phyloP scores from a whole-genome alignment of 306 rosid species.

The Hippophae tibetana region DNA sequence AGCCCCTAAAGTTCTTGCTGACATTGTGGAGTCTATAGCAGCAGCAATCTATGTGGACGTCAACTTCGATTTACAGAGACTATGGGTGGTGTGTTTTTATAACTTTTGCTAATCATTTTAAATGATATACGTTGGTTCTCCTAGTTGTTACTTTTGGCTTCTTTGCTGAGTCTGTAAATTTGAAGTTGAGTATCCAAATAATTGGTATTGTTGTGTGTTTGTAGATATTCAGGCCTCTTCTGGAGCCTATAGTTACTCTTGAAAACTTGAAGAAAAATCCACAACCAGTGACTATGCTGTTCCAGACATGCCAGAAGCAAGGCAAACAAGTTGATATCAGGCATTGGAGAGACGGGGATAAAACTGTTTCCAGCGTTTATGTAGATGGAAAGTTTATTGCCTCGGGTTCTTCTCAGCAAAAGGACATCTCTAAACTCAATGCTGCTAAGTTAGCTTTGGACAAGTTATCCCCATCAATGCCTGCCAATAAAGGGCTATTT shows the following conservation, averaged over 20 bases:
- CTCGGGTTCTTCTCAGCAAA: slow-evolving; percentile 49
- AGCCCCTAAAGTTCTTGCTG: slow-evolving; percentile 90
- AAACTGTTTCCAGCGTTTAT: slow-evolving; percentile 34
- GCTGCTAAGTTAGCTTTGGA: slow-evolving; percentile 59
- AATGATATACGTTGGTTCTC: neutral
- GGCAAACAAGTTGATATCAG: slow-evolving; percentile 46
- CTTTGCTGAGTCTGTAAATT: neutral
- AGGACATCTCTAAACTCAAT: slow-evolving; percentile 47
- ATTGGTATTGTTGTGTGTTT: neutral
- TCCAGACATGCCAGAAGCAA: slow-evolving; percentile 51
- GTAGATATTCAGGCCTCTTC: slow-evolving; percentile 45
- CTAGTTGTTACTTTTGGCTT: neutral
- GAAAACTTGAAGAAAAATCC: slow-evolving; percentile 42
- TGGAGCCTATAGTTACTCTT: slow-evolving; percentile 64
- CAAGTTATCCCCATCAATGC: slow-evolving; percentile 20
- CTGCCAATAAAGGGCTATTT: neutral
- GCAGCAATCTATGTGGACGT: slow-evolving; percentile 63
- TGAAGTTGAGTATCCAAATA: neutral
- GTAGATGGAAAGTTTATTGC: slow-evolving; percentile 47
- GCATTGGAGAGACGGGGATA: slow-evolving; percentile 25
- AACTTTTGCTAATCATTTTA: neutral
- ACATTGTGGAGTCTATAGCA: slow-evolving; percentile 66
- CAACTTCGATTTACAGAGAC: slow-evolving; percentile 36
- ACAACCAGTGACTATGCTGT: slow-evolving; percentile 55
- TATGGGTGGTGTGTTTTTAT: slow-evolving; percentile 58